Percentiles rank a stretch among this genome's conserved stretches.
Conservation (phyloP, 768 basidiomycete species). For the Termitomyces sp. region DNA sequence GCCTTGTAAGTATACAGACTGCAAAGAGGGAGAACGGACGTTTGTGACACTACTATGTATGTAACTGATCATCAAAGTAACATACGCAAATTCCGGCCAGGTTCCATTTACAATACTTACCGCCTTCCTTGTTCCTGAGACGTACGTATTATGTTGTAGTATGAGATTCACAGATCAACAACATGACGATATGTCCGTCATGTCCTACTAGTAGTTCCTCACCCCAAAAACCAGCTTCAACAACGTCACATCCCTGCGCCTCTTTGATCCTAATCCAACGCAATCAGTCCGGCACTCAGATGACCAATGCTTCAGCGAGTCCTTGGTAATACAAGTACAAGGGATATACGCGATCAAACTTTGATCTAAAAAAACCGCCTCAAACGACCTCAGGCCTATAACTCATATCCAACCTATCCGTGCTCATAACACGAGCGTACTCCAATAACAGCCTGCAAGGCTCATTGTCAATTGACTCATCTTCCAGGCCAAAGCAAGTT, state of each 20-base stretch:
- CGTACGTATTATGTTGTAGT: background rate
- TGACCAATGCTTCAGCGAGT: background rate
- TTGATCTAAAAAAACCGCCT: background rate
- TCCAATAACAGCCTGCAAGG: conserved; percentile 46
- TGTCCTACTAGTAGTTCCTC: background rate
- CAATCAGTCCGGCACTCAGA: background rate
- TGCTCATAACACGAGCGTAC: conserved; percentile 50
- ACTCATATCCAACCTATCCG: conserved; percentile 42
- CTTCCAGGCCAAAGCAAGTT: background rate
- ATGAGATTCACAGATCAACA: background rate
- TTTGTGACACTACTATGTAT: background rate
- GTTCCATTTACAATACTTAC: background rate
- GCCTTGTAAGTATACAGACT: background rate
- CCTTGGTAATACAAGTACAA: background rate
- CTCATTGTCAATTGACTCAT: background rate
- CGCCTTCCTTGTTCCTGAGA: background rate
- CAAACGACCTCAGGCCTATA: conserved; percentile 14
- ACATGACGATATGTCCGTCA: background rate
- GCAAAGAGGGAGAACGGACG: background rate
- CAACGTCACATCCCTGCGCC: background rate
- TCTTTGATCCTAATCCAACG: background rate
- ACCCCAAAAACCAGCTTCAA: background rate
- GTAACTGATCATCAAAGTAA: background rate
- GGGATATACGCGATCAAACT: background rate
- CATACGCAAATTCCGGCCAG: background rate